Base-by-base conservation (phyloP, 768 basidiomycete genomes). In the Psilocybe cyanescens region DNA sequence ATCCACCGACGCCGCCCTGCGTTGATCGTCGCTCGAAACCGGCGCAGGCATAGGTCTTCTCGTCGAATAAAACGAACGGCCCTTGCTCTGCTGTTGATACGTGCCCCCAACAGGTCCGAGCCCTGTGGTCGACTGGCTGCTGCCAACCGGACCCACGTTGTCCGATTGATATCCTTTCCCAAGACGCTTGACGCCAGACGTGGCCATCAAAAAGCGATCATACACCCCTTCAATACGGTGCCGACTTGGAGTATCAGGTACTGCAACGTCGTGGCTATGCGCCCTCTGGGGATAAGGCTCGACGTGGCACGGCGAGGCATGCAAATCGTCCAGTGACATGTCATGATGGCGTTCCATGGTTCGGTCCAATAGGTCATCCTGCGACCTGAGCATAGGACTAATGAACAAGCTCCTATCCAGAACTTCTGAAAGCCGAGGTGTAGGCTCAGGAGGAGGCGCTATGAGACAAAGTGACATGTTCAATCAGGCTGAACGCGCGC, bases 91-190 rank as follows among this genome's bases (percentile, higher is more conserved):
- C 63, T 72, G 71, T n/a, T 41, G 35, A 35, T 7, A 35, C 33
- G 33, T 24, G 24, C 24, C 33, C 33, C 7, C 33, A 6, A 35
- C 11, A 0, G 71, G 62, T 60, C 68, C 67, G 3, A 67, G 51
- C 14, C 59, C 60, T 3, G 37, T 55, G 8, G 41, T 24, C 7
- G 41, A 19, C 30, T 57, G 64, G 41, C 71, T 73, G 61, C 79
- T 78, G 4, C 81, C 68, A 3, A 67, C 58, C 0, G 85, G 79
- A 24, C 78, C 81, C 55, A 75, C 57, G 63, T 83, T 84, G 55
- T 91, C 85, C 2, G 90, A 92, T 72, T 94, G 90, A 67, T 94
- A 93, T 6, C 92, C 92, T 68, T 85, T 87, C 3, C 92, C 92
- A 7, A 90, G 75, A 30, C 91, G 89, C 69, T 88, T 92, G 44